A percentile compares a stretch with the other conserved stretches of the same genome.
These are phyloP conservation scores for Sarocladium strictum DNA, from an alignment of 2,329 filamentous ascomycete species.

Conservation along the genomic window DNA sequence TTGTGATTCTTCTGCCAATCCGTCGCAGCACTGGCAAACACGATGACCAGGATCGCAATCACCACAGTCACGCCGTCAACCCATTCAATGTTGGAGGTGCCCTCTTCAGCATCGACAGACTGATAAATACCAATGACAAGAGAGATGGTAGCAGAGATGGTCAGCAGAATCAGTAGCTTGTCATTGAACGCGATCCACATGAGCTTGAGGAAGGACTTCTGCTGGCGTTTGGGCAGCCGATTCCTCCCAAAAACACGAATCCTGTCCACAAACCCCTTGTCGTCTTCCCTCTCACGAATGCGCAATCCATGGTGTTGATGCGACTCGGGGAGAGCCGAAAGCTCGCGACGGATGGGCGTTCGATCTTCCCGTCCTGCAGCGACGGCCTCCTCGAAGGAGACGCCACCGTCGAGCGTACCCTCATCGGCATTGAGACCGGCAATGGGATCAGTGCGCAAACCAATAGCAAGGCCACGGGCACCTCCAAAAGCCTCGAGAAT, in stretches of 20 bases:
- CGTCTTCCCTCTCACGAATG: conserved; percentile 20
- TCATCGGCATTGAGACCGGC: conserved; percentile 47
- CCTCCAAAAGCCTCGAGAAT: conserved; percentile 49
- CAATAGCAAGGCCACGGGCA: conserved; percentile 43
- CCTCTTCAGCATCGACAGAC: conserved; percentile 9
- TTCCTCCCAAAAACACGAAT: conserved; percentile 67
- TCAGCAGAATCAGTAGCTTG: conserved; percentile 65
- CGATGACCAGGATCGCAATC: conserved; percentile 68
- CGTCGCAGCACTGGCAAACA: conserved; percentile 68
- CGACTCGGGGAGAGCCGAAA: conserved; percentile 15
- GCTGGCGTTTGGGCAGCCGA: conserved; percentile 47
- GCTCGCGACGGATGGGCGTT: conserved; percentile 15
- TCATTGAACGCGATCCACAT: conserved; percentile 67
- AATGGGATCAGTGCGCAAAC: conserved; percentile 41
- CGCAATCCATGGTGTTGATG: conserved; percentile 21
- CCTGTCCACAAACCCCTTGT: conserved; percentile 43
- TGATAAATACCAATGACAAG: conserved; percentile 67
- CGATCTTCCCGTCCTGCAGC: conserved; percentile 29
- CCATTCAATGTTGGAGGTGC: conserved; percentile 61
- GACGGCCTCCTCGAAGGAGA: conserved; percentile 45
- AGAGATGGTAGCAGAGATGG: conserved; percentile 62
- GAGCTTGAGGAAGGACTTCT: conserved; percentile 63
- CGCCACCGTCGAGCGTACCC: conserved; percentile 32
- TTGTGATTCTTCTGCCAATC: conserved; percentile 80
- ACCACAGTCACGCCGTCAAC: conserved; percentile 78